A percentile compares a stretch with the other conserved stretches of the same genome.
Conservation (phyloP, 1,139 yeast species). For the Arxiozyma heterogenica region DNA sequence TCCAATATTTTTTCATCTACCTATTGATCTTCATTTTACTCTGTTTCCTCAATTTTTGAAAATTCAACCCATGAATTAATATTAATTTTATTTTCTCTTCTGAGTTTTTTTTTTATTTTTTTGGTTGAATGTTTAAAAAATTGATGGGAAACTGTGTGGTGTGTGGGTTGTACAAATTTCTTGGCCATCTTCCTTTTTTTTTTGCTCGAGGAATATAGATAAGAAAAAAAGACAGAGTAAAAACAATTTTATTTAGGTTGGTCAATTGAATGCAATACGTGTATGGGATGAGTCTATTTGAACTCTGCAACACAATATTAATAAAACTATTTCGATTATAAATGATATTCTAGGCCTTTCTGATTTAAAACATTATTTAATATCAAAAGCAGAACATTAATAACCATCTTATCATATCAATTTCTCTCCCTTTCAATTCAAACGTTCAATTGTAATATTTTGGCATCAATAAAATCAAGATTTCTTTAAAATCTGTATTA, state of each 20-base stretch:
- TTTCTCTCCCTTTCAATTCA: no score
- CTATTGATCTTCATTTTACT: no score
- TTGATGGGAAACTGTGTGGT: not conserved
- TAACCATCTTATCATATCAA: no score
- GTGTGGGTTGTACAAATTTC: not conserved
- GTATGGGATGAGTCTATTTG: no score
- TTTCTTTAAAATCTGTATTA: not conserved
- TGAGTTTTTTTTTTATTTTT: no score
- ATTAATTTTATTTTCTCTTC: not conserved
- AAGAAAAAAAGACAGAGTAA: not conserved
- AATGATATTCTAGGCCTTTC: no score
- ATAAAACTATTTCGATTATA: no score
- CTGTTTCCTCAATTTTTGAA: not conserved
- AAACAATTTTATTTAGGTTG: no score
- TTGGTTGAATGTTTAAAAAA: not conserved
- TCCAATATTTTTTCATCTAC: not conserved
- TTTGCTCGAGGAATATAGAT: no score
- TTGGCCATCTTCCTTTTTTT: not conserved
- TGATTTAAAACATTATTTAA: no score
- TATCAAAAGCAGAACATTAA: not conserved
- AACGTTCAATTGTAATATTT: not conserved
- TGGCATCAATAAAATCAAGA: not conserved
- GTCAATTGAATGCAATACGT: not conserved
- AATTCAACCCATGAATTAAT: not conserved
- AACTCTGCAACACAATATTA: no score